These are phyloP conservation scores for Pleurotus eryngii DNA, from an alignment of 768 basidiomycete genomes.

Conservation along the genomic window DNA sequence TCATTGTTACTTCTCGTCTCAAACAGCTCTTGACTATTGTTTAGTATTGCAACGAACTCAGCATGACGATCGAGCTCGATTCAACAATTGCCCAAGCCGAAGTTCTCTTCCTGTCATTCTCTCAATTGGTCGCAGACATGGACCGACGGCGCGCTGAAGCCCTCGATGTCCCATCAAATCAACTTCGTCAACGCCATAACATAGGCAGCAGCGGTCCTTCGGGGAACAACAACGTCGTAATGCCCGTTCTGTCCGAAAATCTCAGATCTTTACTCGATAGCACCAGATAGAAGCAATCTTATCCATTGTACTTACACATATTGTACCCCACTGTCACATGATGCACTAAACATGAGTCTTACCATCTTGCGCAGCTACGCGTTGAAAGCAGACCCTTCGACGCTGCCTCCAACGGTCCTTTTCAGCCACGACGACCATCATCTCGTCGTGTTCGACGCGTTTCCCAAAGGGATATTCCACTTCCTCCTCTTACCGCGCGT, in stretches of 20 bases:
- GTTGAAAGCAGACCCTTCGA: constrained; percentile 36
- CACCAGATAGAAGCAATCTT: constrained; percentile 23
- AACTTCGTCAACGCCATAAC: constrained; percentile 16
- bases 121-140: constrained; percentile 83
- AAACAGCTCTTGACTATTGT: constrained; percentile 3
- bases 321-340: not conserved
- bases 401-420: constrained; percentile 57
- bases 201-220: constrained; percentile 8
- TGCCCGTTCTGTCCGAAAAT: constrained; percentile 57
- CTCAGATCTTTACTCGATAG: constrained; percentile 57
- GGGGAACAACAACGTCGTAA: constrained; percentile 28
- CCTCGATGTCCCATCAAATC: constrained; percentile 33
- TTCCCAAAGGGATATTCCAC: constrained; percentile 84
- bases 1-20: not conserved
- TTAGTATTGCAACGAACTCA: constrained; percentile 90
- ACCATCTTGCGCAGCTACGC: constrained; percentile 65
- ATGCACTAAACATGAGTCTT: constrained; percentile 29
- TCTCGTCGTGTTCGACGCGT: constrained; percentile 71
- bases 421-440: constrained; percentile 53
- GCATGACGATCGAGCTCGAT: constrained; percentile 97
- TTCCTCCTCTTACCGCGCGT: constrained; percentile 79
- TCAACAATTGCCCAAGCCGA: constrained; percentile 95
- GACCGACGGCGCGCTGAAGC: constrained; percentile 75
- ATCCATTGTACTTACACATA: not conserved
- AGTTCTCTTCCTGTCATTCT: constrained; percentile 91